These are phyloP conservation scores for Rosa lucieae DNA, from an alignment of 306 rosid genomes.

Conservation along the genomic window DNA sequence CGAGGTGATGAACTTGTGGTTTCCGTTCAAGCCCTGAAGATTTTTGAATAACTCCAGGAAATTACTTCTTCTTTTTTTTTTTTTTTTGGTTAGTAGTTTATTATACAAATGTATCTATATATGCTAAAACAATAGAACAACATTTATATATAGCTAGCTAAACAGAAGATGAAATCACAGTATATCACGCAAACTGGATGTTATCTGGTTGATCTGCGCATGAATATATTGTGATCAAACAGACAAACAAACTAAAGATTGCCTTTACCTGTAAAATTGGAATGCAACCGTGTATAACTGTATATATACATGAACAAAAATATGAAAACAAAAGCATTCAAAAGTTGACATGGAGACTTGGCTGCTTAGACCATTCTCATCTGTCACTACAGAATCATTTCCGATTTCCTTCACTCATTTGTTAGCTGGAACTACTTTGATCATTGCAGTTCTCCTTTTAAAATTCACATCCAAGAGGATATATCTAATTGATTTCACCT, in stretches of 20 bases:
- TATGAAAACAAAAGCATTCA: conserved; percentile 16
- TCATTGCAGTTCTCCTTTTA: conserved; percentile 32
- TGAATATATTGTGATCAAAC: conserved; percentile 36
- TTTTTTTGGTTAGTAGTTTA: neutral
- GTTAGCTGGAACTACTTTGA: conserved; percentile 32
- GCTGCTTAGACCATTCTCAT: conserved; percentile 1
- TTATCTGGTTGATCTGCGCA: conserved; percentile 22
- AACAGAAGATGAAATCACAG: neutral
- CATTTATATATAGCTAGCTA: neutral
- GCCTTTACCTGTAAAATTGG: conserved; percentile 22
- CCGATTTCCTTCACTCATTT: conserved; percentile 32
- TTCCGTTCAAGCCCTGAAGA: neutral
- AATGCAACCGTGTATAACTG: neutral
- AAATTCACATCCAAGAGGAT: conserved; percentile 29
- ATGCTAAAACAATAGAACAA: neutral
- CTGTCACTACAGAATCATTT: conserved; percentile 2
- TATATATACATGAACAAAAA: conserved; percentile 20
- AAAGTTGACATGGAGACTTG: conserved; percentile 36
- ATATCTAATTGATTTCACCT: conserved; percentile 62
- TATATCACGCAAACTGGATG: neutral
- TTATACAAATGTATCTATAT: neutral
- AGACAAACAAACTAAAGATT: conserved; percentile 17
- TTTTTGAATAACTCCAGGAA: neutral
- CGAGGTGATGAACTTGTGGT: conserved; percentile 27
- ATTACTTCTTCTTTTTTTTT: neutral